Evolutionary conservation across 73 alveolate species (phyloP).

Genomic region (Paramecium pentaurelia): DNA sequence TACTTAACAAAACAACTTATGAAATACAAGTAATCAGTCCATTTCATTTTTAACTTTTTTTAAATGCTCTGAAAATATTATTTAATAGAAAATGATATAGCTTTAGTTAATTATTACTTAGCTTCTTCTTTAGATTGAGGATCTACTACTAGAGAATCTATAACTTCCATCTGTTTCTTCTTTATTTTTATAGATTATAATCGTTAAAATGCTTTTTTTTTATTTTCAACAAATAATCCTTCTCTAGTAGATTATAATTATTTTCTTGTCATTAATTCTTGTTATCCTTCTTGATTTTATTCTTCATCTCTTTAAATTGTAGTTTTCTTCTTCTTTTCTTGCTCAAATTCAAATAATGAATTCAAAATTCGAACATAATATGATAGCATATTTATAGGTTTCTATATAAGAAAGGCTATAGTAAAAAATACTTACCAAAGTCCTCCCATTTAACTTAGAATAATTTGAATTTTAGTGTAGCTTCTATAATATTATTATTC

Average conservation of each 20-base stretch:
- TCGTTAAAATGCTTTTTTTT: neutral
- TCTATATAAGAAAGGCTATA: neutral
- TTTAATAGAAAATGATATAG: neutral
- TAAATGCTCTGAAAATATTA: neutral
- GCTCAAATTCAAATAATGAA: constrained; percentile 4
- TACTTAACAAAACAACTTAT: neutral
- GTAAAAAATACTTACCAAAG: constrained; percentile 34
- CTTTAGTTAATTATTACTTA: neutral
- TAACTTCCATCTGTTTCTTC: neutral
- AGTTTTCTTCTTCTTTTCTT: neutral
- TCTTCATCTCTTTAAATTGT: neutral
- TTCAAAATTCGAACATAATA: neutral
- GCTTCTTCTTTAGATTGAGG: neutral
- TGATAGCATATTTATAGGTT: constrained; percentile 15
- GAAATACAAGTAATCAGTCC: neutral
- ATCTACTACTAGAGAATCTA: neutral
- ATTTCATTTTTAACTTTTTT: neutral
- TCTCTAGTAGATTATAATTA: neutral
- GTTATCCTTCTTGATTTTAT: neutral
- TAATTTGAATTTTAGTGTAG: neutral
- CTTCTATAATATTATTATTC: constrained; percentile 21
- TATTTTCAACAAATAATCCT: neutral
- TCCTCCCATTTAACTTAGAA: constrained; percentile 8
- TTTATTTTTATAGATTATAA: neutral
- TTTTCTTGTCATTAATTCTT: neutral